phyloP scores from a whole-genome alignment of 305 asterid species.

The Solanum hybrid region DNA sequence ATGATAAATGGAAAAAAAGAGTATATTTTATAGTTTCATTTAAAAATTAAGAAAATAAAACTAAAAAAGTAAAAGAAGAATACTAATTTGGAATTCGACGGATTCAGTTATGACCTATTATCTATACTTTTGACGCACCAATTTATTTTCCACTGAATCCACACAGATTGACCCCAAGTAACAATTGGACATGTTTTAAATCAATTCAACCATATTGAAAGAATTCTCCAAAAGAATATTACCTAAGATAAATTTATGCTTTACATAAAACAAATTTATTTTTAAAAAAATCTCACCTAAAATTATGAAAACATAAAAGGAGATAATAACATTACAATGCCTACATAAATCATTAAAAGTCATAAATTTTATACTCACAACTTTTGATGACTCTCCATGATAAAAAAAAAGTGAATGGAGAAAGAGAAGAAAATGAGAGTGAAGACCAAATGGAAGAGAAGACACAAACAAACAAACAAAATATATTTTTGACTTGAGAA shows the following conservation, averaged over 20 bases:
- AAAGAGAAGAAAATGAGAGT: not conserved
- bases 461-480: not conserved
- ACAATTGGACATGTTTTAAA: not conserved
- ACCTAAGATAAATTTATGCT: not conserved
- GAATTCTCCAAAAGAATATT: not conserved
- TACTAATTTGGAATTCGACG: not conserved
- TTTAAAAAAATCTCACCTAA: not conserved
- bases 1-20: not conserved
- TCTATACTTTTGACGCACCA: not conserved
- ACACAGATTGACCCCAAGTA: not conserved
- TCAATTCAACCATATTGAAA: not conserved
- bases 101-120: not conserved
- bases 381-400: not conserved
- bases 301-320: not conserved
- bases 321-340: not conserved
- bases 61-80: too few species aligned
- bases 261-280: not conserved
- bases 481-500: not conserved
- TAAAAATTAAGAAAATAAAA: too few species aligned
- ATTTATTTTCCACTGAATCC: not conserved
- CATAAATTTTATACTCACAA: not conserved
- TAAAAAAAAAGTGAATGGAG: not conserved
- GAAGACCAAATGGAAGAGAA: not conserved
- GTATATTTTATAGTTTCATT: not conserved
- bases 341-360: not conserved